phyloP scores from a whole-genome alignment of 768 basidiomycete genomes.

The Imleria badia region DNA sequence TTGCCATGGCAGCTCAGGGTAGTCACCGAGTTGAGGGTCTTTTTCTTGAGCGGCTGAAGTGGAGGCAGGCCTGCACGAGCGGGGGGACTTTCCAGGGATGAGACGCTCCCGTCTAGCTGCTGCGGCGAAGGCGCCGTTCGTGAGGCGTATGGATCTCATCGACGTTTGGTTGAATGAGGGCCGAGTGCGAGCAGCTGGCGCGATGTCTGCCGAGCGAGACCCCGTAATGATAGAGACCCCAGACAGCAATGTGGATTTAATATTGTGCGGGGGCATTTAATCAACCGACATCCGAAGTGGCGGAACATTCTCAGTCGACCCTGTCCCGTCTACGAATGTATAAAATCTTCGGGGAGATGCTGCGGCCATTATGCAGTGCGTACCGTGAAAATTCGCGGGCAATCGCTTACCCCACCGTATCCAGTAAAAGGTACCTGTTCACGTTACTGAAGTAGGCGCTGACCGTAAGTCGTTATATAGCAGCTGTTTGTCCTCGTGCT shows the following conservation, averaged over 20 bases:
- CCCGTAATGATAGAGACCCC: conserved; percentile 25
- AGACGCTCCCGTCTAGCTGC: neutral
- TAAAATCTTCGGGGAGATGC: conserved; percentile 13
- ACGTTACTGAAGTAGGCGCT: conserved; percentile 1
- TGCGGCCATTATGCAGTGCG: conserved; percentile 19
- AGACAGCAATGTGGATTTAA: conserved; percentile 4
- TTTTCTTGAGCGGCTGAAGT: conserved; percentile 32
- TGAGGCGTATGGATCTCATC: conserved; percentile 21
- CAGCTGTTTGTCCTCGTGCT: conserved; percentile 1
- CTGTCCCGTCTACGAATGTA: conserved; percentile 18
- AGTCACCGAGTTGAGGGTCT: conserved; percentile 71
- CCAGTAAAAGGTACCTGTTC: neutral
- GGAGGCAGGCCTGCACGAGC: conserved; percentile 14
- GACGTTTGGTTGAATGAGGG: conserved; percentile 11
- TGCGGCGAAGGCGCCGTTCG: conserved; percentile 11
- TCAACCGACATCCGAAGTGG: conserved; percentile 16
- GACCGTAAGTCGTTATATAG: conserved; percentile 18
- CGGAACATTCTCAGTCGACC: conserved; percentile 18
- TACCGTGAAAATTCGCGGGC: conserved; percentile 21
- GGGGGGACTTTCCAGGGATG: neutral
- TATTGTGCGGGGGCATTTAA: neutral
- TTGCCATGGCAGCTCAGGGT: conserved; percentile 68
- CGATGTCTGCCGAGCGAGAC: conserved; percentile 15
- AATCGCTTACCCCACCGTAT: conserved; percentile 20
- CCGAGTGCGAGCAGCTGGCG: neutral